Evolutionary conservation across 176 grass and related monocot species (phyloP).

Genomic region (Thalia dealbata): DNA sequence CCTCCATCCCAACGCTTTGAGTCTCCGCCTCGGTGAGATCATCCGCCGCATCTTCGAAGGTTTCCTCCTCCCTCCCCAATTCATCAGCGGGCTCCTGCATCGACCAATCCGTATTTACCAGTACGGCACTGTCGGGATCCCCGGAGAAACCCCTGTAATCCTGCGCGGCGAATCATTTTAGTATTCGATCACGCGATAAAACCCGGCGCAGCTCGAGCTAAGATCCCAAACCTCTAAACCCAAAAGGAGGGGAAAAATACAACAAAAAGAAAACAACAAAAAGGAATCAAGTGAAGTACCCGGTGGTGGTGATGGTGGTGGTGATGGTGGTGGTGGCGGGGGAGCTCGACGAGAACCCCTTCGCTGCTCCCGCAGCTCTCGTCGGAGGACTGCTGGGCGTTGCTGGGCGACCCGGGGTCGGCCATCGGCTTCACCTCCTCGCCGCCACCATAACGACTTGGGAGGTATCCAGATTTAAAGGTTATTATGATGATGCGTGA

Average conservation of each 20-base stretch:
- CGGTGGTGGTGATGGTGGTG: constrained; percentile 27
- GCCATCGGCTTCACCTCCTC: constrained; percentile 16
- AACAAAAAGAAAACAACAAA: background rate
- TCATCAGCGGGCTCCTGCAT: constrained; percentile 45
- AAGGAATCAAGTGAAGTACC: background rate
- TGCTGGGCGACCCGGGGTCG: constrained; percentile 28
- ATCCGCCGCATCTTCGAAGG: constrained; percentile 80
- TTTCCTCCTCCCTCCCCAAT: constrained; percentile 65
- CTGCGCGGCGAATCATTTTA: constrained; percentile 21
- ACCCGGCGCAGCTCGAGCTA: background rate
- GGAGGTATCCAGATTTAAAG: constrained; percentile 78
- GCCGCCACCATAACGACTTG: constrained; percentile 39
- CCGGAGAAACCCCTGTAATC: constrained; percentile 40
- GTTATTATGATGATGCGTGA: no score
- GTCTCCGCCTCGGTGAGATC: constrained; percentile 19
- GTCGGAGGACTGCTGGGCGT: constrained; percentile 48
- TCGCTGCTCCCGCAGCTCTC: constrained; percentile 80
- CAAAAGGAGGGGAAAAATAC: no score
- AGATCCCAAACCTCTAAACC: background rate
- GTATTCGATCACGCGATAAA: constrained; percentile 8
- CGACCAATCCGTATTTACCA: constrained; percentile 53
- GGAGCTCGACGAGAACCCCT: constrained; percentile 91
- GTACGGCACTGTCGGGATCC: constrained; percentile 53
- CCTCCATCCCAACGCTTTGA: constrained; percentile 47
- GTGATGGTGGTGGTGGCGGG: constrained; percentile 28